Evolutionary conservation across 371 early-diverging fungal genomes (phyloP).

Genomic region (Mortierella sp.): DNA sequence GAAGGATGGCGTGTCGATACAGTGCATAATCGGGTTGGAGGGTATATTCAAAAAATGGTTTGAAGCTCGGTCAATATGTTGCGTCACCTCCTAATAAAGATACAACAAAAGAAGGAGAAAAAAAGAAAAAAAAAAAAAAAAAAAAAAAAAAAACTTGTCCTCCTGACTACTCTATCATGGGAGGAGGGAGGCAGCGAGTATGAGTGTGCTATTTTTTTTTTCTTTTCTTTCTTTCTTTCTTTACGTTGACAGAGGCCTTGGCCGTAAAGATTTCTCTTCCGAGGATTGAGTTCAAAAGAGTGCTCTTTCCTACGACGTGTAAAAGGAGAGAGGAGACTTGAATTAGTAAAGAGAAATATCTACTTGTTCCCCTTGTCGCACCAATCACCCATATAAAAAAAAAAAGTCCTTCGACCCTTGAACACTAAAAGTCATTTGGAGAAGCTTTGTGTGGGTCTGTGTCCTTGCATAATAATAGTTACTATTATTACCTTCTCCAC

Average conservation of each 20-base stretch:
- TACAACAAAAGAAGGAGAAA: not conserved
- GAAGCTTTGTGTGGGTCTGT: too few relatives aligned
- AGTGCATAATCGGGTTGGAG: constrained; percentile 47
- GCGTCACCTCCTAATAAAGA: constrained; percentile 43
- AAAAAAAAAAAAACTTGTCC: not conserved
- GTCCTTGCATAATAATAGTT: too few relatives aligned
- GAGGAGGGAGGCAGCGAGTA: too few relatives aligned
- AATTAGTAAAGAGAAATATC: not conserved
- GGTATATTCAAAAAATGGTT: constrained; percentile 47
- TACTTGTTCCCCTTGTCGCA: too few relatives aligned
- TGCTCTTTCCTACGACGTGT: constrained; percentile 13
- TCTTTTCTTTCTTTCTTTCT: not conserved
- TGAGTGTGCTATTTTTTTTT: not conserved
- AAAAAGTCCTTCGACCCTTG: too few relatives aligned
- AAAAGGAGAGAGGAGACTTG: not conserved
- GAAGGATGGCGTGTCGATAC: constrained; percentile 53
- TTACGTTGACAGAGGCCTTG: constrained; percentile 9
- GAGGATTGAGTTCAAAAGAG: constrained; percentile 18
- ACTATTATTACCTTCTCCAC: constrained; percentile 29
- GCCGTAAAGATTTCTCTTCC: constrained; percentile 8
- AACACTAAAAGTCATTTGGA: too few relatives aligned
- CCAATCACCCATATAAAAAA: too few relatives aligned
- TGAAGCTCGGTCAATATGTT: constrained; percentile 30
- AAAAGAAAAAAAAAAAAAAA: not conserved
- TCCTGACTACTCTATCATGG: too few relatives aligned